phyloP scores from a whole-genome alignment of 208 protist genomes.

The Leishmania martiniquensis region DNA sequence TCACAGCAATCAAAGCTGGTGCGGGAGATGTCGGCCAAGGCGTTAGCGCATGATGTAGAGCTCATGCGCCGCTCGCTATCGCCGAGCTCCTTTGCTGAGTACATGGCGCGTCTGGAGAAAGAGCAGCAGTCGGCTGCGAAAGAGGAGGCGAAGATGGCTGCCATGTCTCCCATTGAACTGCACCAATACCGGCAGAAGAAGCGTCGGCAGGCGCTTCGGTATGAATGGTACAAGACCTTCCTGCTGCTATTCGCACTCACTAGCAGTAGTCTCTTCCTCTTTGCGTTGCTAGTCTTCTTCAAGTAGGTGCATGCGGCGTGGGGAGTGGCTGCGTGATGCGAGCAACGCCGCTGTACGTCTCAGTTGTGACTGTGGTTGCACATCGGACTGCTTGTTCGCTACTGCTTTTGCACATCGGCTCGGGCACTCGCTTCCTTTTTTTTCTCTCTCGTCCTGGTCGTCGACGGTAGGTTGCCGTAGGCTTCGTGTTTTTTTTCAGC shows the following conservation, averaged over 20 bases:
- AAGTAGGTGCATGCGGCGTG: conserved; percentile 25
- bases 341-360: background rate
- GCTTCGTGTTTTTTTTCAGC: too few relatives aligned
- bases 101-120: conserved; percentile 42
- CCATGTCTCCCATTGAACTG: conserved; percentile 65
- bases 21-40: conserved; percentile 15
- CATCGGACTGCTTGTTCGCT: background rate
- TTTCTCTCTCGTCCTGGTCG: background rate
- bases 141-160: conserved; percentile 52
- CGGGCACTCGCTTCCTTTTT: background rate
- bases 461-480: background rate
- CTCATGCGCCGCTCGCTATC: conserved; percentile 67
- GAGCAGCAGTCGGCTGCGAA: conserved; percentile 32
- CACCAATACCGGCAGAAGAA: conserved; percentile 66
- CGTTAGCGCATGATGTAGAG: conserved; percentile 50
- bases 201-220: conserved; percentile 36
- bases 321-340: background rate
- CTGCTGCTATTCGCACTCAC: conserved; percentile 48
- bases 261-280: conserved; percentile 61
- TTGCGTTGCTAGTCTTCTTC: conserved; percentile 72
- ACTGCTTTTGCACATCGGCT: background rate
- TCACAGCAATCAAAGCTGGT: conserved; percentile 25
- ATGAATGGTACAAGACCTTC: conserved; percentile 53
- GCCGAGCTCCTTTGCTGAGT: conserved; percentile 49
- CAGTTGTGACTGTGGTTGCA: background rate